Base-by-base conservation (phyloP, 148 eudicot species). In the Rhododendron ovatum region DNA sequence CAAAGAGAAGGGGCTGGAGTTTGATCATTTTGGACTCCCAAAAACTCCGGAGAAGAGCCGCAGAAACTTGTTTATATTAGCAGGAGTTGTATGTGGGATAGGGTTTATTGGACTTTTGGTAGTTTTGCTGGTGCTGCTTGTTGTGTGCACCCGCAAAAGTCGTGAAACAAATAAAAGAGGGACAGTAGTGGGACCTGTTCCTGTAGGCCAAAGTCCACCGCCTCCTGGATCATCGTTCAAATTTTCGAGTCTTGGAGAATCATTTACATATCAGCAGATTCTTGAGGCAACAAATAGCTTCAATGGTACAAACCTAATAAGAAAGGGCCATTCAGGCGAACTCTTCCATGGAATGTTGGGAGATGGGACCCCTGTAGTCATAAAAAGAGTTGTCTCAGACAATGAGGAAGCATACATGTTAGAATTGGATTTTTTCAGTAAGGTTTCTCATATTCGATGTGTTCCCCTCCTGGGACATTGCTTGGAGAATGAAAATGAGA, bases 311-410 rank as follows among this genome's bases (percentile, higher is more conserved):
- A 93, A 91, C 85, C 91, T 98, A 50, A 91, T 98, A 20, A 95
- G 93, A 86, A 86, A 93, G 45, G 99, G 98, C 15, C 98, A 93
- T 87, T 95, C 99, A 14, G 99, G 99, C 18, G 98, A 98, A 86
- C 89, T 98, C 61, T 98, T 83, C 83, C 87, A 86, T 43, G 99
- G 96, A 80, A 75, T 88, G 61, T 73, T 95, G 48, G 98, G 95
- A 88, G 96, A 93, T 47, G 98, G 96, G 76, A 83, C 87, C 37
- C 95, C 90, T 45, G 90, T 94, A 53, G 95, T 98, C 33, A 86
- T 98, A 30, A 98, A 95, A 84, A 98, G 80, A 92, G 81, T 94
- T 20, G 90, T 71, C 84, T 83, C 90, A 3, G 93, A 91, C 35
- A 93, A 90, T 84, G 90, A 90, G 86, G 98, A 98, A 55, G 84